Percentiles rank a stretch among this genome's conserved stretches.
Conservation (phyloP, 2,329 filamentous ascomycete genomes). For the Claviceps quebecensis region DNA sequence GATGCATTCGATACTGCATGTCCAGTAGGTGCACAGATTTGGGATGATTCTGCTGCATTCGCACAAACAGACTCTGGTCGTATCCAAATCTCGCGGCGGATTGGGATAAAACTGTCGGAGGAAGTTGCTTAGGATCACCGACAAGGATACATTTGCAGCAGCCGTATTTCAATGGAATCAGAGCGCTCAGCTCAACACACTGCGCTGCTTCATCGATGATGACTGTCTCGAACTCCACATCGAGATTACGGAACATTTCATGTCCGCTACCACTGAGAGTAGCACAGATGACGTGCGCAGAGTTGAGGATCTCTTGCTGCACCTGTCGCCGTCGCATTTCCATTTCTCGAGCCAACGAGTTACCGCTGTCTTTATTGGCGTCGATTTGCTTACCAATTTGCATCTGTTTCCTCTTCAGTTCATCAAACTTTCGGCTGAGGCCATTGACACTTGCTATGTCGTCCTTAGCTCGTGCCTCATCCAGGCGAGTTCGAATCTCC, state of each 20-base stretch:
- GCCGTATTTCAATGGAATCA: constrained; percentile 95
- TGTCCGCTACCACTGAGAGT: constrained; percentile 93
- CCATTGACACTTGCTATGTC: constrained; percentile 34
- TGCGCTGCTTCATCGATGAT: constrained; percentile 97
- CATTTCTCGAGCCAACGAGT: constrained; percentile 65
- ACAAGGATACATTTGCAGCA: constrained; percentile 95
- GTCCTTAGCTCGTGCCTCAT: constrained; percentile 45
- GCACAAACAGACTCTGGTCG: constrained; percentile 94
- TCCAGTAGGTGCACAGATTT: constrained; percentile 87
- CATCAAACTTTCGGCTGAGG: constrained; percentile 64
- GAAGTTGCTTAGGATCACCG: constrained; percentile 92
- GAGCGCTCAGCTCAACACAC: constrained; percentile 89
- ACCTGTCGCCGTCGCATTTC: constrained; percentile 73
- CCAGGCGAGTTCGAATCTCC: constrained; percentile 56
- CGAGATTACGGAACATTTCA: constrained; percentile 89
- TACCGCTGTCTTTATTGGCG: constrained; percentile 71
- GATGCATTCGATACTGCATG: constrained; percentile 98
- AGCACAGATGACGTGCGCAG: constrained; percentile 84
- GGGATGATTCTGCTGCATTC: constrained; percentile 90
- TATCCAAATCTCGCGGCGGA: constrained; percentile 87
- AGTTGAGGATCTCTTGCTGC: constrained; percentile 82
- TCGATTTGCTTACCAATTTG: constrained; percentile 72
- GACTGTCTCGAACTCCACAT: constrained; percentile 95
- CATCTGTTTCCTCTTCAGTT: constrained; percentile 61
- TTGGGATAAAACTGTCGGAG: constrained; percentile 88